Evolutionary conservation across 352 stramenopile species (phyloP).

Genomic region (Phytophthora niederhauseri): DNA sequence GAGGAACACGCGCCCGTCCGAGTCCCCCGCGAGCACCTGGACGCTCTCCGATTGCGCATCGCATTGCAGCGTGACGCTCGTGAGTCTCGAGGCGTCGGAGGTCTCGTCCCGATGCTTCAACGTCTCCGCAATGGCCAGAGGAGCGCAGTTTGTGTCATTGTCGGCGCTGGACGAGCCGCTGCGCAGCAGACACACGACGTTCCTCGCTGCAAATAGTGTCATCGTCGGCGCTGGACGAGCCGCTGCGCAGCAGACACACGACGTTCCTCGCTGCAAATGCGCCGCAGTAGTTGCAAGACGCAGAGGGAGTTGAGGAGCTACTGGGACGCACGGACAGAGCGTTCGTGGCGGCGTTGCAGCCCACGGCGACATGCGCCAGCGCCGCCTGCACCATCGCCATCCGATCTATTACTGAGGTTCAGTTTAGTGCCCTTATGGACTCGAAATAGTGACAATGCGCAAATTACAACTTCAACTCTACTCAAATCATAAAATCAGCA

Average conservation of each 20-base stretch:
- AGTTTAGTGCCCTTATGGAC: neutral
- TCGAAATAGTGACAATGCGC: neutral
- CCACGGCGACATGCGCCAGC: constrained; percentile 57
- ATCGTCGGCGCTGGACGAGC: neutral
- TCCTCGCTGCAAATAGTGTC: constrained; percentile 49
- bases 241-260: constrained; percentile 47
- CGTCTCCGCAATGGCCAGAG: constrained; percentile 41
- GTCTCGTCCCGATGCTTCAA: constrained; percentile 52
- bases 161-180: neutral
- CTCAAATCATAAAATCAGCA: neutral
- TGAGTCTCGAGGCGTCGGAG: constrained; percentile 44
- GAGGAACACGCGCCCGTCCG: constrained; percentile 63
- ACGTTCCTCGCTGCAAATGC: constrained; percentile 59
- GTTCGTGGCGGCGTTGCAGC: constrained; percentile 60
- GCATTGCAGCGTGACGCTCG: constrained; percentile 43
- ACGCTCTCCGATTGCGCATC: neutral
- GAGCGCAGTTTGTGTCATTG: neutral
- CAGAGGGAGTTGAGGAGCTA: constrained; percentile 1
- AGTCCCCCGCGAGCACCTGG: constrained; percentile 64
- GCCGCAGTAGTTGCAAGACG: constrained; percentile 11
- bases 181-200: constrained; percentile 52
- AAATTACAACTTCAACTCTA: neutral
- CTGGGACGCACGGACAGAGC: constrained; percentile 40
- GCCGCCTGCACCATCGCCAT: constrained; percentile 23
- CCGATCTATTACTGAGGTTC: constrained; percentile 1